Base-by-base conservation (phyloP, 2,329 filamentous ascomycete species). In the Sporothrix brunneoviolacea region DNA sequence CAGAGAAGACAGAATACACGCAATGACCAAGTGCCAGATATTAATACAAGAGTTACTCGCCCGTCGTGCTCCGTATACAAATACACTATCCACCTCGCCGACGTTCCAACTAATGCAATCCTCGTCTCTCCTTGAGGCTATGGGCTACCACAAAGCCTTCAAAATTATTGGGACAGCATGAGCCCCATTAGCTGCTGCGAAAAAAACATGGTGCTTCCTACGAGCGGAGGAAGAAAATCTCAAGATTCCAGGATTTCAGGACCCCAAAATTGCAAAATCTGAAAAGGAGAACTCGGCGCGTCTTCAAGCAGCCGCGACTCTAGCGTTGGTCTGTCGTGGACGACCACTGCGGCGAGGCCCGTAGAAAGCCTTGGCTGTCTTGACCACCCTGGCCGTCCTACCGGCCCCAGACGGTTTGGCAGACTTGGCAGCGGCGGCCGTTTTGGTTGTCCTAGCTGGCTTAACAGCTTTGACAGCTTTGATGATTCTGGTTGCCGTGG, bases 1-100 rank as follows among this genome's bases (percentile, higher is more conserved):
- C 36, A 38, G 24, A 28, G 6, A 28, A 28, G 5, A 28, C 24
- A 28, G 6, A 28, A 28, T 28, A 28, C 24, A 28, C 24, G 24
- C 24, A 28, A 28, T 10, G 24, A 10, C 24, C 24, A 28, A 28
- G 10, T 28, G 24, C 24, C 24, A 28, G 10, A 28, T 28, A 28
- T 28, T 10, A 28, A 48, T 40, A 33, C 68, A 91, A 87, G 57
- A 91, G n/a, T n/a, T n/a, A n/a, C n/a, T n/a, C n/a, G 86, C 0
- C 87, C 87, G 13, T 87, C 15, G 16, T 10, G 10, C 8, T 21
- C 28, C 40, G 24, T 10, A 10, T 6, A 28, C 24, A 28, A 10
- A 28, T 28, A 28, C 24, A 28, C 24, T 28, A 5, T 28, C 24
- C 24, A 10, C 24, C 24, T 6, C 10, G 24, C 24, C 24, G 6